Percentiles rank a stretch among this genome's conserved stretches.
Conservation (phyloP, 345 rosid genomes). For the Hibiscus mutabilis region DNA sequence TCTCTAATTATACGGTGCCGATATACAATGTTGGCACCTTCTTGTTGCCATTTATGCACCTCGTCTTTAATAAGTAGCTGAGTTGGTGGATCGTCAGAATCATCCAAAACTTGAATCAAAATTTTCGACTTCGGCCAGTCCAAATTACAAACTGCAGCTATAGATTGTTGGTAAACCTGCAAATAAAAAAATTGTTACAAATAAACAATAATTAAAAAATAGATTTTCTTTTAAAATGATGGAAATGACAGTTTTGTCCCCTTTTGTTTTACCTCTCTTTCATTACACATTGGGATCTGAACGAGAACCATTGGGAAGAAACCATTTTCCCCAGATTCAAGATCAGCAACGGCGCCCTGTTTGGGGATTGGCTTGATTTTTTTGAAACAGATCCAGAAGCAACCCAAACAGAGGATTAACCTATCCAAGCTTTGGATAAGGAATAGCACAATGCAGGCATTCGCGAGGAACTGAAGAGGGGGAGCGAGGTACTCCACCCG, state of each 20-base stretch:
- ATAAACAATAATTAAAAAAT: not conserved
- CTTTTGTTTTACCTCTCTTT: slow-evolving; percentile 55
- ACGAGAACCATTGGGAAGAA: slow-evolving; percentile 87
- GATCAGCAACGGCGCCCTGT: slow-evolving; percentile 36
- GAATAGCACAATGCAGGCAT: slow-evolving; percentile 75
- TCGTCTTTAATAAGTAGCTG: slow-evolving; percentile 74
- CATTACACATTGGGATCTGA: slow-evolving; percentile 98
- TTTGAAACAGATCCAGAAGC: slow-evolving; percentile 83
- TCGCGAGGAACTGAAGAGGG: slow-evolving; percentile 77
- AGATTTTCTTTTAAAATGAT: not conserved
- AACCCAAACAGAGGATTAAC: slow-evolving; percentile 75
- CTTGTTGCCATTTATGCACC: slow-evolving; percentile 83
- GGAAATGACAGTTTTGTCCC: not conserved
- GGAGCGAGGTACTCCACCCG: slow-evolving; percentile 90
- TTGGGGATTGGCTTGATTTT: slow-evolving; percentile 67
- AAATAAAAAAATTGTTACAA: not conserved
- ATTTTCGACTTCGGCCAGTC: slow-evolving; percentile 89
- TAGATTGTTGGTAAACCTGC: slow-evolving; percentile 94
- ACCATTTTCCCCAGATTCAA: slow-evolving; percentile 65
- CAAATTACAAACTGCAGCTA: slow-evolving; percentile 83
- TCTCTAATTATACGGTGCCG: slow-evolving; percentile 77
- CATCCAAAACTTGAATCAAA: slow-evolving; percentile 78
- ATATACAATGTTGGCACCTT: slow-evolving; percentile 71
- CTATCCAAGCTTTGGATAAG: slow-evolving; percentile 82
- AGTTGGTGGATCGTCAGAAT: slow-evolving; percentile 72